A percentile compares a stretch with the other conserved stretches of the same genome.
Conservation (phyloP, 1,284 basidiomycete species). For the Coniferiporia sulphurascens region DNA sequence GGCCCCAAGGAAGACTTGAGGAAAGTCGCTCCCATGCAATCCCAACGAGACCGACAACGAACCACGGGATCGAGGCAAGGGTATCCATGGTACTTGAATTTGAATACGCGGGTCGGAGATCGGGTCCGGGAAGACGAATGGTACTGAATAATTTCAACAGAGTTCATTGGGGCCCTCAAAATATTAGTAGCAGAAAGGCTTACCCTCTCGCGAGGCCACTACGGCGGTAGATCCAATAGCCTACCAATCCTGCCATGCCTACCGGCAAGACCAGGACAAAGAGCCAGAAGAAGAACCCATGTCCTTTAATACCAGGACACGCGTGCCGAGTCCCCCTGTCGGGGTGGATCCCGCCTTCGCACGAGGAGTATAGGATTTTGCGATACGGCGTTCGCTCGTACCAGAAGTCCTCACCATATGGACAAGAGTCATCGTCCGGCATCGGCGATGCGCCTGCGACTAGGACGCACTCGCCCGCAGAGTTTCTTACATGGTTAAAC, state of each 20-base stretch:
- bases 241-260: slow-evolving; percentile 65
- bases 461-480: slow-evolving; percentile 68
- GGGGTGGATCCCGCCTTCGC: slow-evolving; percentile 68
- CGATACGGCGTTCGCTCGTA: slow-evolving; percentile 88
- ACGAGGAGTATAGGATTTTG: slow-evolving; percentile 82
- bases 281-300: slow-evolving; percentile 79
- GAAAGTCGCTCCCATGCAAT: slow-evolving; percentile 67
- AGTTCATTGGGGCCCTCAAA: slow-evolving; percentile 7
- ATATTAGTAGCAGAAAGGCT: slow-evolving; percentile 28
- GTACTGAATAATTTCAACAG: slow-evolving; percentile 39
- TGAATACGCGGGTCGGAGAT: slow-evolving; percentile 37
- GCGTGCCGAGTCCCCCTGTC: slow-evolving; percentile 69
- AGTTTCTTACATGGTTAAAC: slow-evolving; percentile 80
- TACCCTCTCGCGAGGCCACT: slow-evolving; percentile 70
- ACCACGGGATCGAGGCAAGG: slow-evolving; percentile 83
- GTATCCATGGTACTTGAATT: slow-evolving; percentile 58
- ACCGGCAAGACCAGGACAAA: slow-evolving; percentile 73
- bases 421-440: slow-evolving; percentile 57
- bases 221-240: slow-evolving; percentile 74
- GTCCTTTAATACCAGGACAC: slow-evolving; percentile 74
- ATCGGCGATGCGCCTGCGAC: slow-evolving; percentile 62
- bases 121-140: slow-evolving; percentile 71
- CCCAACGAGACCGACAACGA: slow-evolving; percentile 70
- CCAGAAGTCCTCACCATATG: slow-evolving; percentile 70
- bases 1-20: slow-evolving; percentile 40